Conservation (phyloP, 129 eudicot genomes). For the Calendula officinalis region DNA sequence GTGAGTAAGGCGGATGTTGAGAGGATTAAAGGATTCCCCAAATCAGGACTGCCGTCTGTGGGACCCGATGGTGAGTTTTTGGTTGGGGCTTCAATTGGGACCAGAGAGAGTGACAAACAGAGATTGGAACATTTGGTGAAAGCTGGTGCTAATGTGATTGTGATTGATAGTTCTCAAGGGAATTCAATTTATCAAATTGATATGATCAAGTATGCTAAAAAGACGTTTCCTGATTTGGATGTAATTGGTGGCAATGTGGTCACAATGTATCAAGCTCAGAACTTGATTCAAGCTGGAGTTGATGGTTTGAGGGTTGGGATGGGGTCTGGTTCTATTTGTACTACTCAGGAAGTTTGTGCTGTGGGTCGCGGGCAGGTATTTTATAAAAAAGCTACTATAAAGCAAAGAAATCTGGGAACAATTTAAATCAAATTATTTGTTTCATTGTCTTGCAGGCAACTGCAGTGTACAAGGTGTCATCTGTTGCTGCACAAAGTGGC, state of each 20-base stretch:
- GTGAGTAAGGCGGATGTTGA: constrained; percentile 49
- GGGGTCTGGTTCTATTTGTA: constrained; percentile 98
- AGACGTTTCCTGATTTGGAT: constrained; percentile 58
- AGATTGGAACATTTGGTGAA: constrained; percentile 71
- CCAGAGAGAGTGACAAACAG: constrained; percentile 79
- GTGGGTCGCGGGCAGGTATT: constrained; percentile 95
- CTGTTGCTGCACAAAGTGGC: constrained; percentile 69
- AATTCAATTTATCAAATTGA: constrained; percentile 85
- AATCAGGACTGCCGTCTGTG: constrained; percentile 62
- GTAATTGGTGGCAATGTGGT: constrained; percentile 96
- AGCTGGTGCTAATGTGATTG: constrained; percentile 70
- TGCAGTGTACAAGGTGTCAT: constrained; percentile 90
- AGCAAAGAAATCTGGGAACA: not conserved
- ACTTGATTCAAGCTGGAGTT: constrained; percentile 87
- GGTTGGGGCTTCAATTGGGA: constrained; percentile 86
- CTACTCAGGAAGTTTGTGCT: constrained; percentile 96
- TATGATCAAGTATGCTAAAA: constrained; percentile 80
- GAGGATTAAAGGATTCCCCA: constrained; percentile 59
- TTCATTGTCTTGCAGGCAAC: constrained; percentile 55
- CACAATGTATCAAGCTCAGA: constrained; percentile 74
- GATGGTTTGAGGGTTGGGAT: constrained; percentile 96
- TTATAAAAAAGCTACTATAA: not conserved
- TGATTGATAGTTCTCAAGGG: constrained; percentile 94
- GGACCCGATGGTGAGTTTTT: constrained; percentile 59
- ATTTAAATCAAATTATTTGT: not conserved